Percentiles rank a stretch among this genome's conserved stretches.
Conservation (phyloP, 2,329 filamentous ascomycete genomes). For the Lithohypha guttulata region DNA sequence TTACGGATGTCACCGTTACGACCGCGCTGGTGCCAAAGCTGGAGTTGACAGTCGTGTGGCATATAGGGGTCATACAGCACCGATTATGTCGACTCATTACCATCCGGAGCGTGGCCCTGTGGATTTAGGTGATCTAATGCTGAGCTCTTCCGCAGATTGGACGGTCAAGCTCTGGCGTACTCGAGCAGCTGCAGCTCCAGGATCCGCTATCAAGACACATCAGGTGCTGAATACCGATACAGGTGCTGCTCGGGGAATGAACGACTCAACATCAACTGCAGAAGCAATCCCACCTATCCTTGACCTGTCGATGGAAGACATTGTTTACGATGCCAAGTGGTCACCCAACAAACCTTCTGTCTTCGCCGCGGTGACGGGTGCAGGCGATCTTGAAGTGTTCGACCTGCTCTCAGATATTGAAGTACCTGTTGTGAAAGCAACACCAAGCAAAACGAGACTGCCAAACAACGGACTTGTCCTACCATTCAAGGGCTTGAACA, state of each 20-base stretch:
- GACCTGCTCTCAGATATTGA: constrained; percentile 88
- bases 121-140: constrained; percentile 84
- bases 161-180: constrained; percentile 96
- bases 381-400: constrained; percentile 87
- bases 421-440: constrained; percentile 73
- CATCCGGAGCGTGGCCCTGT: constrained; percentile 86
- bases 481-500: constrained; percentile 80
- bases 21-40: constrained; percentile 91
- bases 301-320: constrained; percentile 86
- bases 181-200: constrained; percentile 36
- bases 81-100: constrained; percentile 93
- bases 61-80: constrained; percentile 83
- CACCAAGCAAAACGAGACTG: constrained; percentile 50
- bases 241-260: constrained; percentile 14
- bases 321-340: constrained; percentile 95
- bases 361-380: constrained; percentile 88
- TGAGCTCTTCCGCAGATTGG: constrained; percentile 92
- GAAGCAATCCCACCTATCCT: constrained; percentile 61
- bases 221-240: constrained; percentile 31
- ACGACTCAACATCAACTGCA: constrained; percentile 26
- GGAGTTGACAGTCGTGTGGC: constrained; percentile 81
- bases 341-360: constrained; percentile 88
- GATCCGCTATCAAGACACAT: constrained; percentile 22
- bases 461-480: constrained; percentile 51
- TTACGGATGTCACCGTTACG: constrained; percentile 92